A percentile compares a stretch with the other conserved stretches of the same genome.
Evolutionary conservation across 2,329 filamentous ascomycete species (phyloP).

Genomic region (Westerdykella aurantiaca): DNA sequence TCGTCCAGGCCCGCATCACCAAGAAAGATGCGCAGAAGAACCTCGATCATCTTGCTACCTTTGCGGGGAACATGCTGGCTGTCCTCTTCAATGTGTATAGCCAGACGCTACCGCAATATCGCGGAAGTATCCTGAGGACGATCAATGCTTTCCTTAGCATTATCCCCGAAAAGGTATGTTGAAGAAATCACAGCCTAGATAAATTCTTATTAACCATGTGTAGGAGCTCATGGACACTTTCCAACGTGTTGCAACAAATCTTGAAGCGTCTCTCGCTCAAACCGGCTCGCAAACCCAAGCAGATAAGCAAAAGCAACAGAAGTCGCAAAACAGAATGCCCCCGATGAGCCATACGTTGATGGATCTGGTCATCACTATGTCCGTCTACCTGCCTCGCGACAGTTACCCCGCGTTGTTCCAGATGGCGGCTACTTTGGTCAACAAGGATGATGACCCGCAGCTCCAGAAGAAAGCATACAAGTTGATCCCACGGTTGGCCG

Average conservation of each 20-base stretch:
- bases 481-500: slow-evolving; percentile 82
- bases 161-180: slow-evolving; percentile 55
- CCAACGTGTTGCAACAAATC: slow-evolving; percentile 75
- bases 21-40: slow-evolving; percentile 72
- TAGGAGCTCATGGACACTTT: slow-evolving; percentile 83
- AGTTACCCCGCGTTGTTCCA: slow-evolving; percentile 82
- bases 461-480: slow-evolving; percentile 99
- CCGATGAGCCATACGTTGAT: slow-evolving; percentile 92
- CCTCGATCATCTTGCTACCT: slow-evolving; percentile 69
- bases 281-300: slow-evolving; percentile 57
- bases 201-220: slow-evolving; percentile 9
- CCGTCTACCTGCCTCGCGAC: slow-evolving; percentile 81
- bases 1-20: slow-evolving; percentile 72
- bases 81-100: slow-evolving; percentile 99
- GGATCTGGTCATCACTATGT: slow-evolving; percentile 94
- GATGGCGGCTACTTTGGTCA: slow-evolving; percentile 77
- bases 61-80: slow-evolving; percentile 83
- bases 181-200: slow-evolving; percentile 4
- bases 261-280: slow-evolving; percentile 64
- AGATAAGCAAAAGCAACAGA: slow-evolving; percentile 56
- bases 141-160: slow-evolving; percentile 94
- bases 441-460: slow-evolving; percentile 77
- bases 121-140: slow-evolving; percentile 84
- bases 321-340: slow-evolving; percentile 68
- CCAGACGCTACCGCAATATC: slow-evolving; percentile 86